Evolutionary conservation across 2,329 filamentous ascomycete species (phyloP).

Genomic region (Xylariaceae sp.): DNA sequence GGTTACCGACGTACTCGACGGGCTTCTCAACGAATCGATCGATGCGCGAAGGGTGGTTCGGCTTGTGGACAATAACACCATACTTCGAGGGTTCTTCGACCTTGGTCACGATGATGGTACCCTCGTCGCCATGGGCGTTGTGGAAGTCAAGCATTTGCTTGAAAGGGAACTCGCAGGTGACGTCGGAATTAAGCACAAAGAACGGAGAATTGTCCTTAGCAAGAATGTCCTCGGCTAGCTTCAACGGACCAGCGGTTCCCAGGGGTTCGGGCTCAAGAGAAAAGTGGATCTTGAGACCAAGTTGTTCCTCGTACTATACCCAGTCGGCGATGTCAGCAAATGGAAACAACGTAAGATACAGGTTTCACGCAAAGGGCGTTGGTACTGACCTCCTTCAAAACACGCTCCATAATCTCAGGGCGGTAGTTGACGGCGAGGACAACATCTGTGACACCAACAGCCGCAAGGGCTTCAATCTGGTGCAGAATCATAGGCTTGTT

Average conservation of each 20-base stretch:
- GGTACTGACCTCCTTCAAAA: slow-evolving; percentile 72
- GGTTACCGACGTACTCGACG: slow-evolving; percentile 96
- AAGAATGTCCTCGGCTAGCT: slow-evolving; percentile 87
- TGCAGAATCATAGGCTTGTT: slow-evolving; percentile 99
- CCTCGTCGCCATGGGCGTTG: slow-evolving; percentile 87
- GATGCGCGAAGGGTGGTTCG: slow-evolving; percentile 82
- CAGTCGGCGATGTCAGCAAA: slow-evolving; percentile 8
- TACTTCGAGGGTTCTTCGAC: slow-evolving; percentile 99
- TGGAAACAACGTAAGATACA: slow-evolving; percentile 16
- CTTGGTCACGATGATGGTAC: slow-evolving; percentile 97
- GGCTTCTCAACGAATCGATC: slow-evolving; percentile 99
- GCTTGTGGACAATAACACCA: slow-evolving; percentile 96
- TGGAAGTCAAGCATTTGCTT: slow-evolving; percentile 85
- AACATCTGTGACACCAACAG: slow-evolving; percentile 92
- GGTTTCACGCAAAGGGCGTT: neutral
- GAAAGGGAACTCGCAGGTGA: slow-evolving; percentile 98
- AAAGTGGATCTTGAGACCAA: slow-evolving; percentile 94
- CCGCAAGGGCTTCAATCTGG: slow-evolving; percentile 91
- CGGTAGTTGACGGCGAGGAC: slow-evolving; percentile 98
- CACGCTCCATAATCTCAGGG: slow-evolving; percentile 94
- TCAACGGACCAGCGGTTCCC: slow-evolving; percentile 89
- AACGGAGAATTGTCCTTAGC: slow-evolving; percentile 92
- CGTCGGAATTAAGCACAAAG: slow-evolving; percentile 97
- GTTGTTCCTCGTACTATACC: slow-evolving; percentile 75
- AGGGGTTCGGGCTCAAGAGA: slow-evolving; percentile 94